Conservation (phyloP, 495 filamentous ascomycete species). For the Penicillium canescens region DNA sequence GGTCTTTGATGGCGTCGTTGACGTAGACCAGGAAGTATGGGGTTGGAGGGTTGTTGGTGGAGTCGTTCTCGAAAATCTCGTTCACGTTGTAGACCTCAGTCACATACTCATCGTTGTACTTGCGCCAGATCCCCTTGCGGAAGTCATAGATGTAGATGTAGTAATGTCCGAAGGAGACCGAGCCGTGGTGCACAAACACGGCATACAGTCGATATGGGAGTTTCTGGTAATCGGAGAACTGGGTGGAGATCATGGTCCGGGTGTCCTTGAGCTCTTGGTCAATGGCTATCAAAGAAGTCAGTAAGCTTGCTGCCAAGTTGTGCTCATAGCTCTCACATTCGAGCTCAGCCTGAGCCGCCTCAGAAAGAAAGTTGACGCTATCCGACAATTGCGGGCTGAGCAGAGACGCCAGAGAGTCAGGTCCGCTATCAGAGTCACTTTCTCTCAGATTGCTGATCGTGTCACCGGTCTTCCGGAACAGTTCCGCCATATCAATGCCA, state of each 20-base stretch:
- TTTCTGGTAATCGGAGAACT: constrained; percentile 59
- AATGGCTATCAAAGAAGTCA: constrained; percentile 34
- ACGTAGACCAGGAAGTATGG: constrained; percentile 92
- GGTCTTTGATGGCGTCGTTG: constrained; percentile 57
- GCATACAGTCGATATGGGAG: constrained; percentile 84
- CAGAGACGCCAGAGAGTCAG: constrained; percentile 22
- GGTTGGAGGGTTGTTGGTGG: constrained; percentile 62
- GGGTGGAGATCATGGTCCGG: constrained; percentile 52
- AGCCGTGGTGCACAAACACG: constrained; percentile 85
- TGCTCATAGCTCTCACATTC: constrained; percentile 28
- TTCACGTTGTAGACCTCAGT: constrained; percentile 60
- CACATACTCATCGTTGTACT: constrained; percentile 89
- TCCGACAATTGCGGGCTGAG: constrained; percentile 28
- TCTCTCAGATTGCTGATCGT: constrained; percentile 35
- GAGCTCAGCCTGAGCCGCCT: constrained; percentile 36
- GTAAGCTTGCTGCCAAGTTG: not conserved
- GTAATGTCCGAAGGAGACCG: constrained; percentile 78
- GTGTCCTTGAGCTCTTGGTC: constrained; percentile 50
- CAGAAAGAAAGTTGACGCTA: constrained; percentile 34
- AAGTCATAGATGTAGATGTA: constrained; percentile 97
- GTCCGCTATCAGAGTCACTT: constrained; percentile 17
- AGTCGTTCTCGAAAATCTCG: constrained; percentile 66
- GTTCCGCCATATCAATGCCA: constrained; percentile 28
- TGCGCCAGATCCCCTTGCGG: constrained; percentile 75
- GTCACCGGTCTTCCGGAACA: constrained; percentile 31